Base-by-base conservation (phyloP, 495 filamentous ascomycete genomes). In the Penicillium alfredii region DNA sequence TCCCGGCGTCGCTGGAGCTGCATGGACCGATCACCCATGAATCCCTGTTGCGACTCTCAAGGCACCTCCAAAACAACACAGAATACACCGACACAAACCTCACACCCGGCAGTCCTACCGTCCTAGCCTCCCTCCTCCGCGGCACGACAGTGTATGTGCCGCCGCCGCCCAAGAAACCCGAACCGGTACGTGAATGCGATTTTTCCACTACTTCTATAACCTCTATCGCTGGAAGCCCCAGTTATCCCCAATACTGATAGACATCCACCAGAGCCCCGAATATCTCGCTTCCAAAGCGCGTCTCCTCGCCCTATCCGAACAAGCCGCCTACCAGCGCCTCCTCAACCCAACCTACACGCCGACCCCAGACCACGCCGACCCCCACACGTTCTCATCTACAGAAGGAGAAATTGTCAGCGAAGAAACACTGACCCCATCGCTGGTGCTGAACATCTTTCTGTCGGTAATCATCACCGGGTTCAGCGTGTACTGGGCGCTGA, bases 231-330 rank as follows among this genome's bases (percentile, higher is more conserved):
- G n/a, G n/a, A n/a, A n/a, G n/a, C n/a, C n/a, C n/a, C n/a, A n/a
- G n/a, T n/a, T n/a, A n/a, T n/a, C n/a, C n/a, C n/a, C n/a, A n/a
- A n/a, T n/a, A n/a, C n/a, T n/a, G n/a, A n/a, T n/a, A n/a, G n/a
- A n/a, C n/a, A n/a, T n/a, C n/a, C n/a, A n/a, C n/a, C n/a, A 97
- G 86, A 83, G 76, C 8, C 65, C 82, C 6, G 86, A 93, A 69
- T 97, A 92, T 64, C 86, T 89, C 61, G 85, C 79, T 6, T 63
- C 92, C 3, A 98, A 97, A 90, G 74, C 78, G 2, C 76, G 82
- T 11, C 80, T 98, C 14, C 85, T 87, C 28, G 71, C 71, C 29
- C 79, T 88, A 48, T 80, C 84, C 51, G 88, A 97, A 64, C 66
- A 78, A 47, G 76, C 81, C 32, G 71, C 74, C 8, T 98, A 97